phyloP scores from a whole-genome alignment of 202 grass and related monocot species.

The Musa balbisiana region DNA sequence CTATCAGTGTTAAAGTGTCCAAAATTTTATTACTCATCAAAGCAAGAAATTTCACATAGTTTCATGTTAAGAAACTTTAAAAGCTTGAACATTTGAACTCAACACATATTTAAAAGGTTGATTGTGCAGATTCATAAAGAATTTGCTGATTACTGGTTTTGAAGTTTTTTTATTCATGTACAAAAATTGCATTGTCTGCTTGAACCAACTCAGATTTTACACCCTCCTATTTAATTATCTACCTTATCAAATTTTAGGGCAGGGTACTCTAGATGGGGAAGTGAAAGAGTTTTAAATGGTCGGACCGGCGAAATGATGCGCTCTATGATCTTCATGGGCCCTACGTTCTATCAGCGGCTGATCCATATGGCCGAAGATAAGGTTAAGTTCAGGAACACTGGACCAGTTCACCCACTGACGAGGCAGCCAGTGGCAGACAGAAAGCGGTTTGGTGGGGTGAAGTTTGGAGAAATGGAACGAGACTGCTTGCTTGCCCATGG shows the following conservation, averaged over 20 bases:
- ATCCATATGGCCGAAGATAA: constrained; percentile 92
- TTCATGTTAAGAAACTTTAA: too few relatives aligned
- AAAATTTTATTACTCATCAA: too few relatives aligned
- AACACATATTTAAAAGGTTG: neutral
- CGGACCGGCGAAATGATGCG: constrained; percentile 68
- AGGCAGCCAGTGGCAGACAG: constrained; percentile 75
- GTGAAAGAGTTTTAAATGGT: constrained; percentile 68
- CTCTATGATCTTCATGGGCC: constrained; percentile 76
- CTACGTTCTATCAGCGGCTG: constrained; percentile 83
- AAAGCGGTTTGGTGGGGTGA: constrained; percentile 84
- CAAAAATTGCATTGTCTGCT: neutral
- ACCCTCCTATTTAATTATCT: neutral
- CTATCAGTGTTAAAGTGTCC: neutral
- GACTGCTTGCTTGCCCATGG: constrained; percentile 93
- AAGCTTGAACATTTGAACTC: too few relatives aligned
- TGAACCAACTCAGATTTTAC: neutral
- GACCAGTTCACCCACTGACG: constrained; percentile 84
- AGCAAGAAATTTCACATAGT: too few relatives aligned
- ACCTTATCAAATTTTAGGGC: constrained; percentile 32
- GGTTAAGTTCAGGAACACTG: constrained; percentile 95
- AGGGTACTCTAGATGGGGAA: constrained; percentile 70
- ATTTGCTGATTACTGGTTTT: neutral
- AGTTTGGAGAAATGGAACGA: constrained; percentile 91
- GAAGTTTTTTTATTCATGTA: neutral
- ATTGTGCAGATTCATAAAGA: neutral